phyloP scores from a whole-genome alignment of 2,329 filamentous ascomycete species.

The Aspergillus sp. region DNA sequence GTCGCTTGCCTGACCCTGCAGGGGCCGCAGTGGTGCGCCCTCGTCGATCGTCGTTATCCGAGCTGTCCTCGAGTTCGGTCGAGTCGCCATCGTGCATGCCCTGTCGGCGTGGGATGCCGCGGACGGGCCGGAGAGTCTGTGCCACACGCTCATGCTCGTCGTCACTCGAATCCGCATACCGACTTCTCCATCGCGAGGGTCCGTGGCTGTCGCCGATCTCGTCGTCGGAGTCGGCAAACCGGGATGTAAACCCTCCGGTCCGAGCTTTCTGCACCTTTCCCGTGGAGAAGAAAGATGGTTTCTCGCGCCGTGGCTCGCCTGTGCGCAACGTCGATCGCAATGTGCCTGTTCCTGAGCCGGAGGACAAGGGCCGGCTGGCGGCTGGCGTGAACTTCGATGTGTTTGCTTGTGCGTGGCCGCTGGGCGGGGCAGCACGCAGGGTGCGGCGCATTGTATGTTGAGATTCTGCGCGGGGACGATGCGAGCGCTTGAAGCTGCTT shows the following conservation, averaged over 20 bases:
- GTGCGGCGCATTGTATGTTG: slow-evolving; percentile 66
- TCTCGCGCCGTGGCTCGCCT: slow-evolving; percentile 45
- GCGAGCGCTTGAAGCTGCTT: slow-evolving; percentile 76
- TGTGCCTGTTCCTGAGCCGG: slow-evolving; percentile 40
- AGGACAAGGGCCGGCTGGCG: slow-evolving; percentile 48
- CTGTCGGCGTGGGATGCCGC: slow-evolving; percentile 59
- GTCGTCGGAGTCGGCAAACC: slow-evolving; percentile 66
- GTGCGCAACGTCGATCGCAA: slow-evolving; percentile 51
- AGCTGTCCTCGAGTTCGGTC: slow-evolving; percentile 61
- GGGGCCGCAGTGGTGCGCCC: neutral
- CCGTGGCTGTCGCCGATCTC: slow-evolving; percentile 46
- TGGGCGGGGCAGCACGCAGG: slow-evolving; percentile 56
- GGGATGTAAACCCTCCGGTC: slow-evolving; percentile 38
- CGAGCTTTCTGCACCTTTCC: slow-evolving; percentile 35
- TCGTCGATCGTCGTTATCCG: slow-evolving; percentile 46
- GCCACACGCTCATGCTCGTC: slow-evolving; percentile 54
- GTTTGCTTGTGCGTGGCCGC: slow-evolving; percentile 11
- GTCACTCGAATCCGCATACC: slow-evolving; percentile 72
- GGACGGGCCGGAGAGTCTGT: slow-evolving; percentile 52
- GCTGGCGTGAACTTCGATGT: slow-evolving; percentile 61
- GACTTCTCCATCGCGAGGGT: slow-evolving; percentile 49
- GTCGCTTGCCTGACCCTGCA: slow-evolving; percentile 20
- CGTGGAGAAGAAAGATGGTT: slow-evolving; percentile 41
- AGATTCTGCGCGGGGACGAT: slow-evolving; percentile 48
- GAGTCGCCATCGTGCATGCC: slow-evolving; percentile 62